Percentiles rank a stretch among this genome's conserved stretches.
These are phyloP conservation scores for Torrubiella hemipterigena DNA, from an alignment of 2,329 filamentous ascomycete genomes.

Conservation along the genomic window DNA sequence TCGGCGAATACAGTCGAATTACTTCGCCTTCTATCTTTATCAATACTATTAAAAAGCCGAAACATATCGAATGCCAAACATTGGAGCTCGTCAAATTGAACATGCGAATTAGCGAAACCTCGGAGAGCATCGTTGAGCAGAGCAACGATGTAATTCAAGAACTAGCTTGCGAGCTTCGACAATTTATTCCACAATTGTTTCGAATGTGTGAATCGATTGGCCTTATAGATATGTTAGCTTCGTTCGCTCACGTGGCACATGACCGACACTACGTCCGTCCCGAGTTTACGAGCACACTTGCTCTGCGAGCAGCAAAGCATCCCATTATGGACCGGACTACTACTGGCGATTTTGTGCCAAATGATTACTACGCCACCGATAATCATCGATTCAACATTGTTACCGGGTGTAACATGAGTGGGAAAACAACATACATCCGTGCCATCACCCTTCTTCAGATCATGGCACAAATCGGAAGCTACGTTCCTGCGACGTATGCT, in stretches of 20 bases:
- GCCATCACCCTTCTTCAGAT: slow-evolving; percentile 73
- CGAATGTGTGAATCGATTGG: slow-evolving; percentile 77
- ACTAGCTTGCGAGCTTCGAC: slow-evolving; percentile 60
- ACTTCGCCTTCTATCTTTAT: slow-evolving; percentile 59
- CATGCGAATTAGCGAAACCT: slow-evolving; percentile 63
- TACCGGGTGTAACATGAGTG: slow-evolving; percentile 96
- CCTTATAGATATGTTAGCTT: slow-evolving; percentile 72
- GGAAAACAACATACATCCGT: slow-evolving; percentile 91
- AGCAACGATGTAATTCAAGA: slow-evolving; percentile 66
- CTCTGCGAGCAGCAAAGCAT: slow-evolving; percentile 64
- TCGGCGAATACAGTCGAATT: slow-evolving; percentile 48
- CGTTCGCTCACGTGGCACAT: slow-evolving; percentile 65
- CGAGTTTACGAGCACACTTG: slow-evolving; percentile 54
- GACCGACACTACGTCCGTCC: slow-evolving; percentile 50
- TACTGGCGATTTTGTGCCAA: slow-evolving; percentile 62
- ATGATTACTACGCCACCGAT: slow-evolving; percentile 76
- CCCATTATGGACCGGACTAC: slow-evolving; percentile 64
- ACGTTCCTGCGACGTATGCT: slow-evolving; percentile 78
- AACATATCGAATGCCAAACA: slow-evolving; percentile 79
- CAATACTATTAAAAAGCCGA: slow-evolving; percentile 62
- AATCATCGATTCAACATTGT: slow-evolving; percentile 83
- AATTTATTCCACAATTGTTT: slow-evolving; percentile 63
- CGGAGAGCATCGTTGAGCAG: slow-evolving; percentile 72
- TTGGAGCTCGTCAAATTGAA: slow-evolving; percentile 73
- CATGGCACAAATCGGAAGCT: slow-evolving; percentile 89